These are phyloP conservation scores for Sclerotinia glacialis DNA, from an alignment of 2,329 filamentous ascomycete genomes.

Conservation along the genomic window DNA sequence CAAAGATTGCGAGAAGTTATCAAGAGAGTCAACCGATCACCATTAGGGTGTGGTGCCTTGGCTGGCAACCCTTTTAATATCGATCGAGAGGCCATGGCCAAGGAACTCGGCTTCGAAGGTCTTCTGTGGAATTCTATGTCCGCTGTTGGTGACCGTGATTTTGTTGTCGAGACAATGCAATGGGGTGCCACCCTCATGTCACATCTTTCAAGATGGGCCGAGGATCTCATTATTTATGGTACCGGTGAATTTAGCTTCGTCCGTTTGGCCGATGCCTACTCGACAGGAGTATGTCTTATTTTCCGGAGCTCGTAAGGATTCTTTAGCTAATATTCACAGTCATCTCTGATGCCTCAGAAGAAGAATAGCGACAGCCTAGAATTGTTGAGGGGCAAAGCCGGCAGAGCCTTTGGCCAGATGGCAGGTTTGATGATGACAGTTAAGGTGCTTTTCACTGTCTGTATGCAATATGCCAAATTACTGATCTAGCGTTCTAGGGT, in stretches of 20 bases:
- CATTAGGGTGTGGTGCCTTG: constrained; percentile 51
- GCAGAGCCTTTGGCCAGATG: constrained; percentile 77
- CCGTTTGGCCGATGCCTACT: constrained; percentile 73
- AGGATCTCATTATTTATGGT: constrained; percentile 83
- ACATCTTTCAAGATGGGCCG: constrained; percentile 73
- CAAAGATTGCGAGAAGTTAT: constrained; percentile 72
- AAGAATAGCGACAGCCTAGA: constrained; percentile 76
- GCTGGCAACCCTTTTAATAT: constrained; percentile 81
- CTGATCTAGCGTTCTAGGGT: constrained; percentile 47
- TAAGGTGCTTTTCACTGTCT: constrained; percentile 39
- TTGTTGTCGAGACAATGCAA: constrained; percentile 76
- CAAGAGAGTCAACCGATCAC: constrained; percentile 65
- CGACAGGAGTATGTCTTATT: constrained; percentile 52
- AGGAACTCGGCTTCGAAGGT: constrained; percentile 76
- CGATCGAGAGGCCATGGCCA: constrained; percentile 73
- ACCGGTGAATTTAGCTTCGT: constrained; percentile 69
- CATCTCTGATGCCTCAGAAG: constrained; percentile 55
- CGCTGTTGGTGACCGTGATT: constrained; percentile 64
- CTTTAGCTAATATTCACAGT: constrained; percentile 20
- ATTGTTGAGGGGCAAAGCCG: constrained; percentile 73
- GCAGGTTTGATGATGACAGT: constrained; percentile 69
- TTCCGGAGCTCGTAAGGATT: not conserved
- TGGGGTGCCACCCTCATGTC: constrained; percentile 77
- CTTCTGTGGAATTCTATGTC: constrained; percentile 75
- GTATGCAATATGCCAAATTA: not conserved